Conservation (phyloP, 805 yeast species). For the Schizosaccharomyces lindneri region DNA sequence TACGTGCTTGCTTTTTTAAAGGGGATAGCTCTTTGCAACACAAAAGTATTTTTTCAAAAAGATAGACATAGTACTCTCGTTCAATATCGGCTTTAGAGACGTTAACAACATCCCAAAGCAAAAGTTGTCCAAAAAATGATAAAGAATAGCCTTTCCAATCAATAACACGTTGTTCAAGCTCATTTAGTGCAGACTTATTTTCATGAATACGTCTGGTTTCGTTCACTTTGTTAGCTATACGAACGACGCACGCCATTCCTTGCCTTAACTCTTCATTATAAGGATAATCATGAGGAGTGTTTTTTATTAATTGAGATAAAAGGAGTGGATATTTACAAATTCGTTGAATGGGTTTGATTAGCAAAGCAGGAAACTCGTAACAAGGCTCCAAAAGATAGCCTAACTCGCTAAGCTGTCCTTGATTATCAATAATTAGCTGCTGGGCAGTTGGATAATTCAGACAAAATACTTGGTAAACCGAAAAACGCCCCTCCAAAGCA, state of each 20-base stretch:
- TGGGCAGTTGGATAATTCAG: slow-evolving; percentile 71
- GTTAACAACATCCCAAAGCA: slow-evolving; percentile 23
- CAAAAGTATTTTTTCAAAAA: slow-evolving; percentile 49
- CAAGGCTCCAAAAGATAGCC: slow-evolving; percentile 33
- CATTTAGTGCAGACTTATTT: slow-evolving; percentile 45
- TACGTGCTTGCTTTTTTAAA: neutral
- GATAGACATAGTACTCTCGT: slow-evolving; percentile 67
- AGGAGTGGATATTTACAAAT: slow-evolving; percentile 84
- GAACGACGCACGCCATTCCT: slow-evolving; percentile 53
- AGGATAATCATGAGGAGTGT: slow-evolving; percentile 28
- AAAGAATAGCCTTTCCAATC: slow-evolving; percentile 85
- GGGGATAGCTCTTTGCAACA: slow-evolving; percentile 34
- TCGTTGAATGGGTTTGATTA: slow-evolving; percentile 86
- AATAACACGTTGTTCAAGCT: slow-evolving; percentile 44
- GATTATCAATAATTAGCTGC: slow-evolving; percentile 45
- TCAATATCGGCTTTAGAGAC: slow-evolving; percentile 46
- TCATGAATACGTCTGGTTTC: slow-evolving; percentile 86
- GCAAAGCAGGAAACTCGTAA: slow-evolving; percentile 67
- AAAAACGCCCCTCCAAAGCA: slow-evolving; percentile 62
- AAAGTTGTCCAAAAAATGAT: slow-evolving; percentile 58
- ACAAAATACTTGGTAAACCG: slow-evolving; percentile 80
- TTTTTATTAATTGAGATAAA: slow-evolving; percentile 41
- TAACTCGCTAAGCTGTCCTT: slow-evolving; percentile 26
- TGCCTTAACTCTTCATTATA: slow-evolving; percentile 39
- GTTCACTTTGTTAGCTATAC: slow-evolving; percentile 67